Conservation (phyloP, 1,284 basidiomycete species). For the Amylostereum areolatum region DNA sequence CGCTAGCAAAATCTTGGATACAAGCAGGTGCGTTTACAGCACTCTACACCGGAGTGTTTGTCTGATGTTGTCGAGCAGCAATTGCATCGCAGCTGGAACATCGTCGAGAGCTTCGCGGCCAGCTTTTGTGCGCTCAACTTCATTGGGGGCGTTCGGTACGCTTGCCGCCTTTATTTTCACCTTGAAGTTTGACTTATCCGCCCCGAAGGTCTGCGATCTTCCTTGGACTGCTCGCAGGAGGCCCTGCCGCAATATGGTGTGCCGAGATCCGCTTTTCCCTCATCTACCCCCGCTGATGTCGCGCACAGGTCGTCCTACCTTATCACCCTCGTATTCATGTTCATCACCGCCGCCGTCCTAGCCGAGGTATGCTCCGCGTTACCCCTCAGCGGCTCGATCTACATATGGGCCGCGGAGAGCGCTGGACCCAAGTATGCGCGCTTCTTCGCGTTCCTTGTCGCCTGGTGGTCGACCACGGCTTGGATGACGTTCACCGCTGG, state of each 20-base stretch:
- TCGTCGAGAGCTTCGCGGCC: constrained; percentile 77
- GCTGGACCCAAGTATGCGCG: constrained; percentile 79
- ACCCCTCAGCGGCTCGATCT: constrained; percentile 83
- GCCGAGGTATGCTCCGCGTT: constrained; percentile 85
- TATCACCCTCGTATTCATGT: constrained; percentile 77
- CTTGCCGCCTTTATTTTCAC: too few relatives aligned
- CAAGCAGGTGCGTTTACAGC: constrained; percentile 53
- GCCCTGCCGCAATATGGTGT: constrained; percentile 78
- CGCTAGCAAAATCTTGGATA: constrained; percentile 71
- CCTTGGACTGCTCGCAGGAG: constrained; percentile 76
- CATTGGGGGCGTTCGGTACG: constrained; percentile 75
- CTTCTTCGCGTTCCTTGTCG: constrained; percentile 81
- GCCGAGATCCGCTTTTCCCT: not conserved
- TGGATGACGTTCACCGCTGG: constrained; percentile 88
- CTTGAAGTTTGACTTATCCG: not conserved
- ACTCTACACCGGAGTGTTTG: too few relatives aligned
- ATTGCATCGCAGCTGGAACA: constrained; percentile 77
- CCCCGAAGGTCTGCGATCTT: constrained; percentile 63
- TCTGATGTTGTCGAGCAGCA: too few relatives aligned
- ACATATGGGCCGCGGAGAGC: constrained; percentile 87
- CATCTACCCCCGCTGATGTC: not conserved
- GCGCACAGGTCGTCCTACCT: constrained; percentile 67
- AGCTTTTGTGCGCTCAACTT: constrained; percentile 84
- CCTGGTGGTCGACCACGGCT: constrained; percentile 85
- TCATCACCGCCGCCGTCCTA: constrained; percentile 77